Conservation (phyloP, 768 basidiomycete species). For the Trametes cingulata region DNA sequence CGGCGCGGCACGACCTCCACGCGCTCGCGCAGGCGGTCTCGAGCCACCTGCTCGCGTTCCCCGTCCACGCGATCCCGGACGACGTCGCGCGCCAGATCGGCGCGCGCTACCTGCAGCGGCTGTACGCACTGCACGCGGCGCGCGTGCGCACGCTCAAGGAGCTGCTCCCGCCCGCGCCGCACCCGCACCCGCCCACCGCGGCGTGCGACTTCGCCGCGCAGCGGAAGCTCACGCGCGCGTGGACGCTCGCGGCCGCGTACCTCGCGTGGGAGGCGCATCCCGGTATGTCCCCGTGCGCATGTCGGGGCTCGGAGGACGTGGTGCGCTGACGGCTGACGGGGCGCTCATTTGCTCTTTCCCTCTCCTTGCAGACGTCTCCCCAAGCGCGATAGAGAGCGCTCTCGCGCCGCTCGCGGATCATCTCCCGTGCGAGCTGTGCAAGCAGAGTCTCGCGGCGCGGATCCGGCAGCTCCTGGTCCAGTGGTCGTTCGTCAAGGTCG, state of each 20-base stretch:
- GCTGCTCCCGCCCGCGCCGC: slow-evolving; percentile 28
- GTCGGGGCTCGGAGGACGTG: too few relatives aligned
- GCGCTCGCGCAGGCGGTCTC: slow-evolving; percentile 41
- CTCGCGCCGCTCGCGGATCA: slow-evolving; percentile 67
- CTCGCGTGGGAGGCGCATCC: slow-evolving; percentile 31
- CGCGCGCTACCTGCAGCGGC: slow-evolving; percentile 40
- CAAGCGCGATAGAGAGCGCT: slow-evolving; percentile 67
- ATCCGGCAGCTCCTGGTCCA: slow-evolving; percentile 66
- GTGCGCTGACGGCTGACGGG: too few relatives aligned
- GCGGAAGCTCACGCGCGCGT: slow-evolving; percentile 30
- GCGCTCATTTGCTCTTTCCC: too few relatives aligned
- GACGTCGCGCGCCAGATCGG: slow-evolving; percentile 40
- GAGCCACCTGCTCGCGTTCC: slow-evolving; percentile 38
- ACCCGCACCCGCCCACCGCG: slow-evolving; percentile 24
- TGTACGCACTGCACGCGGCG: slow-evolving; percentile 40
- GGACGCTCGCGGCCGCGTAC: slow-evolving; percentile 31
- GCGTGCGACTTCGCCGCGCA: slow-evolving; percentile 25
- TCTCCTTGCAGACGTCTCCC: slow-evolving; percentile 67
- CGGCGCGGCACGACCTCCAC: slow-evolving; percentile 35
- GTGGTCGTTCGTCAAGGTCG: slow-evolving; percentile 83
- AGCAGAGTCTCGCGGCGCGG: slow-evolving; percentile 58
- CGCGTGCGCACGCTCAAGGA: slow-evolving; percentile 37
- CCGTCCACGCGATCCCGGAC: slow-evolving; percentile 38
- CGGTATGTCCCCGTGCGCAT: too few relatives aligned
- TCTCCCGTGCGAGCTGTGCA: slow-evolving; percentile 66